These are phyloP conservation scores for Ambrosia hybrid DNA, from an alignment of 140 eudicot species.

Conservation along the genomic window DNA sequence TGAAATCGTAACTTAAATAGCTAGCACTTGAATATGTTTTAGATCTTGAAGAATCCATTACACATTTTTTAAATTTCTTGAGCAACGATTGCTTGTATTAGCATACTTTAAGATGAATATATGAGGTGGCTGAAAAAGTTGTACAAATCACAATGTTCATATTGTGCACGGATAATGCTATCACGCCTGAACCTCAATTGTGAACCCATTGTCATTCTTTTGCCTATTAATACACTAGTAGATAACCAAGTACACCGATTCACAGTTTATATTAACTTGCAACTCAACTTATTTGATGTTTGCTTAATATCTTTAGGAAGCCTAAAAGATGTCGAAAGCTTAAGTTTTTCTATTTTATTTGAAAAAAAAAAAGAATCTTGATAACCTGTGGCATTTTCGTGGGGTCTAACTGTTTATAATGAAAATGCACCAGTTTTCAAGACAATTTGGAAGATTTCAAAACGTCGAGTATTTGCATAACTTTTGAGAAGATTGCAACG, in stretches of 20 bases:
- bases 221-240: slow-evolving; percentile 49
- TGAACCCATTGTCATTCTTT: slow-evolving; percentile 54
- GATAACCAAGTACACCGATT: slow-evolving; percentile 38
- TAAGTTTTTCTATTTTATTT: slow-evolving; percentile 32
- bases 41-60: slow-evolving; percentile 39
- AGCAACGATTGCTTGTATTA: slow-evolving; percentile 65
- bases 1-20: background rate
- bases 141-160: slow-evolving; percentile 19
- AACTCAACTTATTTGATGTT: slow-evolving; percentile 11
- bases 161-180: slow-evolving; percentile 54
- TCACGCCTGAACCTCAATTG: slow-evolving; percentile 60
- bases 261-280: slow-evolving; percentile 3
- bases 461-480: slow-evolving; percentile 20
- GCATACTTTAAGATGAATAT: slow-evolving; percentile 59
- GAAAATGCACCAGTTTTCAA: slow-evolving; percentile 72
- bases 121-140: slow-evolving; percentile 46
- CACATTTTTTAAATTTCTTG: slow-evolving; percentile 60
- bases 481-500: slow-evolving; percentile 52
- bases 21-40: no score
- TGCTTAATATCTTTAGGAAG: slow-evolving; percentile 29
- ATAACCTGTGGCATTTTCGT: slow-evolving; percentile 63
- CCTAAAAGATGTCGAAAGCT: slow-evolving; percentile 41
- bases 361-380: slow-evolving; percentile 27
- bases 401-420: slow-evolving; percentile 70
- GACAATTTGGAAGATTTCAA: slow-evolving; percentile 46